Base-by-base conservation (phyloP, 331 rosid genomes). In the Malus hybrid region DNA sequence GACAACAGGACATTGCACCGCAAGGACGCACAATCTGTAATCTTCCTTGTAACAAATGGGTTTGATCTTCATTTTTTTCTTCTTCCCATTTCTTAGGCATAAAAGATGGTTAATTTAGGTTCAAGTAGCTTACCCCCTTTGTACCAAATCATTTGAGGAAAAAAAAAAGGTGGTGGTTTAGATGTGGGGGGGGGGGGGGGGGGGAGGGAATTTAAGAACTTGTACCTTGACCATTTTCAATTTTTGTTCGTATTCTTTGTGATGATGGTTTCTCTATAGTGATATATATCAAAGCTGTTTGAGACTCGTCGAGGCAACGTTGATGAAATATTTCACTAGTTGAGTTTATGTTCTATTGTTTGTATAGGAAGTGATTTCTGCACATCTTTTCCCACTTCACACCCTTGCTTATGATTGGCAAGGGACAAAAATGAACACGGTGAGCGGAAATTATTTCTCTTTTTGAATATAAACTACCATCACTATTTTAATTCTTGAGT, bases 11-110 rank as follows among this genome's bases (percentile, higher is more conserved):
- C 59, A 70, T 31, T 19, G 75, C 66, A 67, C 77, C 84, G 69
- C 65, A 66, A 70, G 86, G 82, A 78, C 82, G 71, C 60, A 50
- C 42, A 68, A 76, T 65, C 39, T 62, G 78, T 60, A 65, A 80
- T 32, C 77, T 54, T 76, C 6, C 74, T 16, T 75, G 83, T 70
- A 76, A 80, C 60, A 80, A 65, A 33, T 78, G 57, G 32, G 60
- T 69, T 78, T 36, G 59, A 31, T 68, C 60, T 60, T 60, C 71
- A 52, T 79, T 28, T 70, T 61, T 42, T 72, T 36, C 67, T 73
- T 13, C 20, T 19, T 60, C 66, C 60, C 10, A 42, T 67, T 54
- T n/a, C 69, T 20, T 75, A 83, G 85, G 73, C 82, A 64, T 82
- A 82, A 78, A 42, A 36, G 52, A 22, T 69, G 76, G 76, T 74